Evolutionary conservation across 306 rosid genomes (phyloP).

Genomic region (Cajanus cajan): DNA sequence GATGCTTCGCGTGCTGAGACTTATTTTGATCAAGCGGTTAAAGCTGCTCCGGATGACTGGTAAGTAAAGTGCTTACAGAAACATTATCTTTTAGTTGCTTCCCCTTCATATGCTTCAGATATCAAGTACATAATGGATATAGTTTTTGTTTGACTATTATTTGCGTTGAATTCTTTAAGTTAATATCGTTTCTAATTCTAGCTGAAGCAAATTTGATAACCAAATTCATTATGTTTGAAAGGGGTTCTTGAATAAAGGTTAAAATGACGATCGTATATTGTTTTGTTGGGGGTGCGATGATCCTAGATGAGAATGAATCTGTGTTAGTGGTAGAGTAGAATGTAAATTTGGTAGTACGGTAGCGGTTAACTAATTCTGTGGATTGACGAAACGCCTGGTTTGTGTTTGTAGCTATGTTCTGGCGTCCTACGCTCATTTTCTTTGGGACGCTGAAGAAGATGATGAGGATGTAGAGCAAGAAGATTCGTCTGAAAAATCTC

Average conservation of each 20-base stretch:
- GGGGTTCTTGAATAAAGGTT: neutral
- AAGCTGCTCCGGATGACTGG: constrained; percentile 82
- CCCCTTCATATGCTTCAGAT: neutral
- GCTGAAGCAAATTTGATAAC: neutral
- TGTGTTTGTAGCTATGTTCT: constrained; percentile 70
- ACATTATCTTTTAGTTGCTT: neutral
- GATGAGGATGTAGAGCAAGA: constrained; percentile 39
- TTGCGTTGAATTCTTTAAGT: neutral
- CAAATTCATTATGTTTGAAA: neutral
- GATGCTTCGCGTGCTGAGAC: constrained; percentile 73
- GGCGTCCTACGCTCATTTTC: constrained; percentile 82
- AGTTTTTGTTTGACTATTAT: neutral
- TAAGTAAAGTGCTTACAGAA: neutral
- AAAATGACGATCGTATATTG: neutral
- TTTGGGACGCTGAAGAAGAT: constrained; percentile 86
- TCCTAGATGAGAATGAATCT: neutral
- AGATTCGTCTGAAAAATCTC: constrained; percentile 28
- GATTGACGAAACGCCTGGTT: constrained; percentile 15
- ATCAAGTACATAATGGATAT: neutral
- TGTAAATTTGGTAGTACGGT: neutral
- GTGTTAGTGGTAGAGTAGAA: neutral
- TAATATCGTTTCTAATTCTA: neutral
- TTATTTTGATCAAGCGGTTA: constrained; percentile 71
- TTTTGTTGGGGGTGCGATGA: neutral
- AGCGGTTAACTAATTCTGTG: neutral